Conservation (phyloP, 2,329 filamentous ascomycete species). For the Paracoccidioides lutzii region DNA sequence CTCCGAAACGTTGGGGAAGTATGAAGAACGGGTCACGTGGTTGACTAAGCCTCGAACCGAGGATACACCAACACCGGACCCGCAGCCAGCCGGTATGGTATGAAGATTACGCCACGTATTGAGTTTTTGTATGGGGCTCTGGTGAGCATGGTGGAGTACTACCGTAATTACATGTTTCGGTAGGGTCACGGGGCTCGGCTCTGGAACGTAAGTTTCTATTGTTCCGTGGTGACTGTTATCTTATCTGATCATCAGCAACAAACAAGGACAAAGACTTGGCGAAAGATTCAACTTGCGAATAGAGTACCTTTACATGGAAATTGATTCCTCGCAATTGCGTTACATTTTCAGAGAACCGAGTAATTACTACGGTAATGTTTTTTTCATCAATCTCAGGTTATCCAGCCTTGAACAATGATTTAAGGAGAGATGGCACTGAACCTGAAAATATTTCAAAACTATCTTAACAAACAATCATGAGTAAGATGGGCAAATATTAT, state of each 20-base stretch:
- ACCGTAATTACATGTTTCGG: background rate
- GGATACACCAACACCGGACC: background rate
- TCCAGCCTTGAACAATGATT: no score
- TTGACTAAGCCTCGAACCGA: background rate
- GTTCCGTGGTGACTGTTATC: slow-evolving; percentile 1
- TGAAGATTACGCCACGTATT: background rate
- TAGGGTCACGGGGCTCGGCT: background rate
- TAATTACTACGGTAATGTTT: no score
- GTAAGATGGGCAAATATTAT: no score
- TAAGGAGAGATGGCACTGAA: no score
- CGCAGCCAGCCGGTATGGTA: background rate
- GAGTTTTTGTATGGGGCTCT: background rate
- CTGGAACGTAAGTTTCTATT: background rate
- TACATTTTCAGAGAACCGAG: no score
- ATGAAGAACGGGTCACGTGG: background rate
- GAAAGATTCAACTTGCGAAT: background rate
- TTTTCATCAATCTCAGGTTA: no score
- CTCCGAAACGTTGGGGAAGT: no score
- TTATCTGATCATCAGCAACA: background rate
- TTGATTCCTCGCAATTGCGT: no score
- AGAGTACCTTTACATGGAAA: no score
- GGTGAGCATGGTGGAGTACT: background rate
- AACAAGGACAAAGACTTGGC: background rate
- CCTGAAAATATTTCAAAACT: no score
- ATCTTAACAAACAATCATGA: no score